Evolutionary conservation across 1,284 basidiomycete species (phyloP), one percentile per base, ranked within the genome.

Genomic region (Cryptococcus sp.): DNA sequence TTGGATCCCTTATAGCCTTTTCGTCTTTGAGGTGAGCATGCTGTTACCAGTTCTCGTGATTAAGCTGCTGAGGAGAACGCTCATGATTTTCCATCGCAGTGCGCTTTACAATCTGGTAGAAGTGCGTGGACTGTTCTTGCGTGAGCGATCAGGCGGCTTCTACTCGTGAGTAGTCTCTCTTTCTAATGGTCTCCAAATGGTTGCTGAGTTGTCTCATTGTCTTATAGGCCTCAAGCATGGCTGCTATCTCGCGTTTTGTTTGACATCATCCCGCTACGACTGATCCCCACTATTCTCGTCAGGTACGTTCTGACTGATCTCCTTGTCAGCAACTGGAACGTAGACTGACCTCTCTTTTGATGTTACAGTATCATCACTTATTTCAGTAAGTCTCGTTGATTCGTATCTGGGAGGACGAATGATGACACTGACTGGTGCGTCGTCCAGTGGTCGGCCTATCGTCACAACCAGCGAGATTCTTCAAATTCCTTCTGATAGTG

Each of bases 81-180:
- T 25, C 4, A 25, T 10, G 20, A 38, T 3, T 26, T 6, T 41
- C 20, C 37, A 6, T 46, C 8, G 13, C 44, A 74, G 89, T 62
- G 91, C 92, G 0, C 74, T 96, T 54, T 89, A 91, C 75, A 93
- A 93, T 65, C 82, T 94, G 41, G 85, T 91, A 2, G 87, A 88
- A 69, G 83, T 87, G 54, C 84, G 91, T 25, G 83, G 88, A 0
- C 81, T 96, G 8, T 96, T 94, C 81, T 80, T 94, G 43, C 84
- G 92, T 10, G 93, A 96, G 77, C 82, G 93, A 43, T 87, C 91
- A 4, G 87, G 85, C 48, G 79, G 80, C 15, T 92, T 89, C 71
- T 93, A 92, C 68, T 73, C 74, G 64, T 69, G 23, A 63, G 71
- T 52, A 7, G 22, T 15, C 16, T n/a, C n/a, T n/a, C n/a, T n/a